Base-by-base conservation (phyloP, 129 eudicot species). In the Ambrosia trifida region DNA sequence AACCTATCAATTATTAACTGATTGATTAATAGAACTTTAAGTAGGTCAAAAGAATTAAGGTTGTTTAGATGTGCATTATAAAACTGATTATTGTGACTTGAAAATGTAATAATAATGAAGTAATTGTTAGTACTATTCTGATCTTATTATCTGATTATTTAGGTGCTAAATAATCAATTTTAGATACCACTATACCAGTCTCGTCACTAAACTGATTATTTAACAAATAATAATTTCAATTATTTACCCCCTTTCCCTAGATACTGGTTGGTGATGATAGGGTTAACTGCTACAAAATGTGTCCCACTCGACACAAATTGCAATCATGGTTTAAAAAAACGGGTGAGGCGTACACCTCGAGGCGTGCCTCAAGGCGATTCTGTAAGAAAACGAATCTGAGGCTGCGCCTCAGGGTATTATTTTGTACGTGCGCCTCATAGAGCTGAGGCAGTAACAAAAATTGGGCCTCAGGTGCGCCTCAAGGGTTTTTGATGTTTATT, bases 1-100 rank as follows among this genome's bases (percentile, higher is more conserved):
- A 5, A 94, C 93, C 98, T 94, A 66, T 3, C 60, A 30, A 38
- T 66, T 28, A 76, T 20, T n/a, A 73, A 67, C 41, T 12, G 41
- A 58, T 13, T 30, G 41, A 17, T 58, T 58, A 2, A 58, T 28
- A 28, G 12, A 30, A 7, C 11, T 3, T 51, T 17, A 53, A 18
- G 10, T 8, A 53, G 13, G 5, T 53, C 3, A 30, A 58, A 51
- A 57, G 5, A 57, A 10, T 18, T 24, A 8, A 57, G 36, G 16
- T 57, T 57, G 36, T 57, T 24, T 28, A 16, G 41, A 58, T 58
- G 41, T 30, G 41, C 64, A 28, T 1, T 58, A 30, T 58, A 58
- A 30, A 16, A 58, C 17, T 31, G 41, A 28, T 12, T 4, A 58
- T 30, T 58, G 41, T 18, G n/a, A 30, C 64, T 28, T 58, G 41